Conservation (phyloP, 1,284 basidiomycete genomes). For the Cystobasidium sp. region DNA sequence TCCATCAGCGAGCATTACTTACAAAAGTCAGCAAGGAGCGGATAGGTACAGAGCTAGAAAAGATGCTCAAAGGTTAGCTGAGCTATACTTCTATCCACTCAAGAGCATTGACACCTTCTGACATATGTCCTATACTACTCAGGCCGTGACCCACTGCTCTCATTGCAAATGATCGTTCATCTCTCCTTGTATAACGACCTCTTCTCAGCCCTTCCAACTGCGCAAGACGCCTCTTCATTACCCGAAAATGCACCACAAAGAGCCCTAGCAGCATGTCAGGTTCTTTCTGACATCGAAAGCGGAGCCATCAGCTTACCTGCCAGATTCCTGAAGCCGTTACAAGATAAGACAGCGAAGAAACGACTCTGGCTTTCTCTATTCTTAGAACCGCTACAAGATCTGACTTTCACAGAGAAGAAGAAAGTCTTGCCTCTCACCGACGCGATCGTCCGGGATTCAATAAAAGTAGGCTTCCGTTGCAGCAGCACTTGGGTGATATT, state of each 20-base stretch:
- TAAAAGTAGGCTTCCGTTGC: conserved; percentile 63
- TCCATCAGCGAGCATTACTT: conserved; percentile 67
- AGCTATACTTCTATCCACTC: no score
- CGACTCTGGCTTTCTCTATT: conserved; percentile 75
- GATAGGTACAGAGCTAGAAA: conserved; percentile 84
- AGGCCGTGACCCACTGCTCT: conserved; percentile 75
- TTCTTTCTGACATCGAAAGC: conserved; percentile 43
- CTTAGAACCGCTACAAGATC: conserved; percentile 67
- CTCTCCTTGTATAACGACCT: conserved; percentile 73
- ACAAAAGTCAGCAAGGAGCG: conserved; percentile 85
- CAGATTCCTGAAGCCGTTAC: not conserved
- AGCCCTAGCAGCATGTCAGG: conserved; percentile 4
- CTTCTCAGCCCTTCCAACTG: conserved; percentile 61
- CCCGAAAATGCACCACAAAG: conserved; percentile 59
- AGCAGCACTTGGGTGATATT: not conserved
- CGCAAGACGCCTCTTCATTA: conserved; percentile 61
- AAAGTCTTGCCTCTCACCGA: conserved; percentile 67
- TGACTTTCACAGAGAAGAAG: conserved; percentile 70
- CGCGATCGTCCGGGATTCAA: conserved; percentile 74
- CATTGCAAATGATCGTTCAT: conserved; percentile 72
- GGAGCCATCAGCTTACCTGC: not conserved
- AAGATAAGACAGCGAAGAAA: conserved; percentile 57
- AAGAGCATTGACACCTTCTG: conserved; percentile 20
- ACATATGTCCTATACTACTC: not conserved
- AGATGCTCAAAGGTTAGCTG: conserved; percentile 85